phyloP scores from a whole-genome alignment of 306 rosid genomes.

The Parietaria judaica region DNA sequence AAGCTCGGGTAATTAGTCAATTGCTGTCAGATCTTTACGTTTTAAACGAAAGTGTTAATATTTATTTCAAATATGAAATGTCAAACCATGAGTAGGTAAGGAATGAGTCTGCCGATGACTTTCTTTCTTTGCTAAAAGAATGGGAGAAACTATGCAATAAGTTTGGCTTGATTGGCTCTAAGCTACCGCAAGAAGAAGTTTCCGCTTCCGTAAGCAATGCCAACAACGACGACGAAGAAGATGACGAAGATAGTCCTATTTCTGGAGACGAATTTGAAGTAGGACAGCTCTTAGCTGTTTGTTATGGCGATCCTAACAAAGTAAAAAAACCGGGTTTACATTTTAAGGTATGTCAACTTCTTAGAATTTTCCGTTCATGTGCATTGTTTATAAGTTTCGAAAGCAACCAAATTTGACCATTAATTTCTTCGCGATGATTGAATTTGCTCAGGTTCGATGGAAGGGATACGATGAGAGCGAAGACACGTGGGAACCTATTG shows the following conservation, averaged over 20 bases:
- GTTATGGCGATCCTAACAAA: constrained; percentile 52
- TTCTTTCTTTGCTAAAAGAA: constrained; percentile 42
- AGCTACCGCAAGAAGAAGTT: constrained; percentile 17
- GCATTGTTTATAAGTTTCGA: too few species aligned
- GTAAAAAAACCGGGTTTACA: constrained; percentile 29
- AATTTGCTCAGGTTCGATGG: constrained; percentile 51
- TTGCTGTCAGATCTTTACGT: background rate
- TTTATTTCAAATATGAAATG: background rate
- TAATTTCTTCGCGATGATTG: background rate
- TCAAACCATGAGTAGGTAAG: constrained; percentile 47
- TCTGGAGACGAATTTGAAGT: constrained; percentile 56
- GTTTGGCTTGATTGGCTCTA: constrained; percentile 26
- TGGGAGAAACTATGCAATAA: constrained; percentile 58
- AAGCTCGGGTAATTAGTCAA: constrained; percentile 43
- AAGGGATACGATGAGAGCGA: constrained; percentile 56
- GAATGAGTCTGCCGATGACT: constrained; percentile 67
- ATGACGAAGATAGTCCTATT: constrained; percentile 24
- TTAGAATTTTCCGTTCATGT: too few species aligned
- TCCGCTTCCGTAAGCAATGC: constrained; percentile 17
- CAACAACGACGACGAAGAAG: constrained; percentile 8
- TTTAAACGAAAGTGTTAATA: background rate
- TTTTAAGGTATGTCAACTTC: constrained; percentile 40
- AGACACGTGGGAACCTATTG: constrained; percentile 81
- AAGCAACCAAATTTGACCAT: too few species aligned
- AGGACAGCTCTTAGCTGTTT: constrained; percentile 30